phyloP scores from a whole-genome alignment of 164 flowering plant genomes.

The Warburgia ugandensis region DNA sequence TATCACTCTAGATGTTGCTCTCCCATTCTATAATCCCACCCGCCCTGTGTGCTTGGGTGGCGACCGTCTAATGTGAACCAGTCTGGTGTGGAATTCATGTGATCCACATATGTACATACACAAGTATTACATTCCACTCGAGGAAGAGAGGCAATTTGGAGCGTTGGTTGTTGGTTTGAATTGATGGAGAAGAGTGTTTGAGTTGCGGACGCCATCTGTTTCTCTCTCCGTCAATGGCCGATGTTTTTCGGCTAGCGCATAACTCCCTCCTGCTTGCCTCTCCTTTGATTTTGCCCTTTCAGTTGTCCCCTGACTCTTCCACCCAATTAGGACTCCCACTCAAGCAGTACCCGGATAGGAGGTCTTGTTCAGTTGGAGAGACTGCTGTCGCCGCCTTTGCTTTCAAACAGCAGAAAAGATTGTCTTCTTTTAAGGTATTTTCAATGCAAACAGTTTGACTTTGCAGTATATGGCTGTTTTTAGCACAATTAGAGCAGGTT shows the following conservation, averaged over 20 bases:
- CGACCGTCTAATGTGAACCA: no score
- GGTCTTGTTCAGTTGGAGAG: slow-evolving; percentile 7
- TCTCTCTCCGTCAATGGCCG: slow-evolving; percentile 35
- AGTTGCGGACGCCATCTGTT: not conserved
- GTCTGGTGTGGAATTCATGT: no score
- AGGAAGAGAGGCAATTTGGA: no score
- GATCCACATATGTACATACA: no score
- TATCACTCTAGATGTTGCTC: no score
- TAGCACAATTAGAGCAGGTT: no score
- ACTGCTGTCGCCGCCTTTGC: slow-evolving; percentile 11
- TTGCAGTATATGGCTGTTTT: no score
- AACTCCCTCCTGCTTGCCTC: slow-evolving; percentile 14
- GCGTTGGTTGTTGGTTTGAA: no score
- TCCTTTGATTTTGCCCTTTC: slow-evolving; percentile 8
- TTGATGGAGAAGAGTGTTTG: slow-evolving; percentile 3
- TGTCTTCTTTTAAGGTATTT: slow-evolving; percentile 22
- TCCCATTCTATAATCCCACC: no score
- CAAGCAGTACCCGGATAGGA: slow-evolving; percentile 13
- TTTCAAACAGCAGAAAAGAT: slow-evolving; percentile 11
- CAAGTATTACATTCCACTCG: no score
- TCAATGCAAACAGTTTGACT: not conserved
- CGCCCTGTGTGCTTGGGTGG: no score
- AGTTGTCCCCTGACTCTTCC: not conserved
- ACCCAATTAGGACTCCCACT: slow-evolving; percentile 15
- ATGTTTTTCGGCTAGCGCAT: slow-evolving; percentile 28